phyloP scores from a whole-genome alignment of 176 grass and related monocot genomes.

The Zea luxurians region DNA sequence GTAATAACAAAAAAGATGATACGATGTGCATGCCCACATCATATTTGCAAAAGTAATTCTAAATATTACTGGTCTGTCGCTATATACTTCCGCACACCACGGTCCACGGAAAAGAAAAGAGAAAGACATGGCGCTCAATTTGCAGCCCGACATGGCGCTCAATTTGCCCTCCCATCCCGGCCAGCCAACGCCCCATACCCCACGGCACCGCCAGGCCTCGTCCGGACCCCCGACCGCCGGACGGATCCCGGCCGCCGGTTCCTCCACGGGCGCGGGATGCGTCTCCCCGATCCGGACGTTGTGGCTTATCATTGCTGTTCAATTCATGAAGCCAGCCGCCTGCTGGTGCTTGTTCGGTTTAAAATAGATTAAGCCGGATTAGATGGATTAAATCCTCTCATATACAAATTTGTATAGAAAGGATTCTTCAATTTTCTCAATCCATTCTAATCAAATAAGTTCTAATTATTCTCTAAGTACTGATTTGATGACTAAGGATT shows the following conservation, averaged over 20 bases:
- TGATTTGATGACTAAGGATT: too few species aligned
- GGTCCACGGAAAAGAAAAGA: background rate
- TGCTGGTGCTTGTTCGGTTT: too few species aligned
- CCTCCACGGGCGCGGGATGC: background rate
- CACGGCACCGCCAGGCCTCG: background rate
- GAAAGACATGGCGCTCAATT: background rate
- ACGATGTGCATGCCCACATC: background rate
- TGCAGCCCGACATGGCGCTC: background rate
- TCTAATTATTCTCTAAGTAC: too few species aligned
- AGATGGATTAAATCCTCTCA: too few species aligned
- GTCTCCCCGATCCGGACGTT: constrained; percentile 45
- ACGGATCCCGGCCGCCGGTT: background rate
- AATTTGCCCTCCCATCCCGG: background rate
- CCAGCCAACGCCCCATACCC: background rate
- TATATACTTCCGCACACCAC: too few species aligned
- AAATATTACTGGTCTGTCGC: too few species aligned
- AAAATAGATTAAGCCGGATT: too few species aligned
- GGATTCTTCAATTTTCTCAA: too few species aligned
- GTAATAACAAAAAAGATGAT: too few species aligned
- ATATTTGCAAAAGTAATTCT: background rate
- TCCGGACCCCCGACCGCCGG: background rate
- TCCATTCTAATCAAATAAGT: too few species aligned
- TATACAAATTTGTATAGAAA: too few species aligned
- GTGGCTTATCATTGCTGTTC: constrained; percentile 12
- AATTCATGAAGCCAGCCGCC: background rate